A percentile compares a stretch with the other conserved stretches of the same genome.
Evolutionary conservation across 495 filamentous ascomycete species (phyloP).

Genomic region (Aspergillus leporis): DNA sequence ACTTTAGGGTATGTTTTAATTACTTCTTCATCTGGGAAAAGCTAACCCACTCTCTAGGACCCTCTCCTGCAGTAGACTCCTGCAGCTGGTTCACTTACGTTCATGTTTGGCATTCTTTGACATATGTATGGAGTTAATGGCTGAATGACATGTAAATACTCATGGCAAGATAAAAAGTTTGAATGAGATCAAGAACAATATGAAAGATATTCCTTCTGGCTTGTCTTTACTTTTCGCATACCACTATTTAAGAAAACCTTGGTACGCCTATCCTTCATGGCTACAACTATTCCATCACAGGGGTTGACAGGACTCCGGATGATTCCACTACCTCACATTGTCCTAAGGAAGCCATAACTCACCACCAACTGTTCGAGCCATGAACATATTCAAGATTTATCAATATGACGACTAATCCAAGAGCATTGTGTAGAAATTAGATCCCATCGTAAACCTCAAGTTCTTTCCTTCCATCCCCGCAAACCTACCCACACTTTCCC

Average conservation of each 20-base stretch:
- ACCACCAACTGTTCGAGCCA: too few relatives aligned
- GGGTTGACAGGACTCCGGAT: too few relatives aligned
- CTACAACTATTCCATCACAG: too few relatives aligned
- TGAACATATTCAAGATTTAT: too few relatives aligned
- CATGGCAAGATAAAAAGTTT: background rate
- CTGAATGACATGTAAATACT: slow-evolving; percentile 12
- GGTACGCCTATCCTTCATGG: too few relatives aligned
- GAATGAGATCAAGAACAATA: background rate
- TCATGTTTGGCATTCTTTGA: background rate
- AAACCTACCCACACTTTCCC: too few relatives aligned
- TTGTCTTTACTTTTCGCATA: background rate
- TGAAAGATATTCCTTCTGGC: background rate
- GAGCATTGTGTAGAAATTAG: too few relatives aligned
- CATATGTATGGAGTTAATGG: slow-evolving; percentile 7
- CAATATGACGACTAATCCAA: too few relatives aligned
- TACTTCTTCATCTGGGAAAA: background rate
- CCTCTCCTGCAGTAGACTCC: slow-evolving; percentile 46
- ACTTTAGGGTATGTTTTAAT: slow-evolving; percentile 61
- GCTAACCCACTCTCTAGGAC: slow-evolving; percentile 36
- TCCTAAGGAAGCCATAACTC: too few relatives aligned
- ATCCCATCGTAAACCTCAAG: too few relatives aligned
- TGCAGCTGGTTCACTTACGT: background rate
- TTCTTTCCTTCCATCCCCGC: too few relatives aligned
- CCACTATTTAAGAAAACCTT: background rate
- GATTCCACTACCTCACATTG: too few relatives aligned